Evolutionary conservation across 2,329 filamentous ascomycete genomes (phyloP), one percentile per base, ranked within the genome.

Genomic region (Polytolypa hystricis): DNA sequence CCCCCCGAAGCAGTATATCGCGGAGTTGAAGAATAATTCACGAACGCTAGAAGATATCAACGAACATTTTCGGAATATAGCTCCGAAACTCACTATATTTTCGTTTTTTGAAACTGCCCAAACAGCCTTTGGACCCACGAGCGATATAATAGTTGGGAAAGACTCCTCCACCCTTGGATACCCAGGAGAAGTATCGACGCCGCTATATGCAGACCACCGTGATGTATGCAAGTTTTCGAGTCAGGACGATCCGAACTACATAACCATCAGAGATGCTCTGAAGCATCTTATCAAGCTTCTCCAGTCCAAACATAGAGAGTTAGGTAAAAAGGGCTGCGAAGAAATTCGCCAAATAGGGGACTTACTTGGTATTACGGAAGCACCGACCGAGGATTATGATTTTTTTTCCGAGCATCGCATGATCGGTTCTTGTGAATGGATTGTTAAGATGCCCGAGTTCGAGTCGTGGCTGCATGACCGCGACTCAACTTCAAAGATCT

Each of bases 61-160:
- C 29, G 41, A 46, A 15, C 34, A 44, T 32, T 47, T 47, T 36
- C 39, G 45, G 4, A 37, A 46, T 16, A 16, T 44, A 14, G 41
- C 41, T 16, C 37, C 39, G n/a, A 41, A 30, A 18, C 16, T 47
- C 9, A 14, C 36, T 12, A 44, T 47, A 10, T 14, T 44, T 14
- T 47, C 45, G 26, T 47, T 47, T 25, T 47, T 42, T 31, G 45
- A 47, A 32, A 45, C 42, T 9, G 16, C 9, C 9, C n/a, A 30
- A 5, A 47, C 45, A 7, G 10, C 42, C 8, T 35, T 46, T 11
- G 40, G 40, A 10, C 16, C 11, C 18, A 37, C 7, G 21, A 25
- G n/a, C 21, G 7, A 25, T 7, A 7, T 25, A n/a, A 25, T 25
- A 7, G 7, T 25, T 25, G n/a, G 7, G 7, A 25, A 25, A 25